Base-by-base conservation (phyloP, 83 land plant species). In the Isoetes engelmannii region DNA sequence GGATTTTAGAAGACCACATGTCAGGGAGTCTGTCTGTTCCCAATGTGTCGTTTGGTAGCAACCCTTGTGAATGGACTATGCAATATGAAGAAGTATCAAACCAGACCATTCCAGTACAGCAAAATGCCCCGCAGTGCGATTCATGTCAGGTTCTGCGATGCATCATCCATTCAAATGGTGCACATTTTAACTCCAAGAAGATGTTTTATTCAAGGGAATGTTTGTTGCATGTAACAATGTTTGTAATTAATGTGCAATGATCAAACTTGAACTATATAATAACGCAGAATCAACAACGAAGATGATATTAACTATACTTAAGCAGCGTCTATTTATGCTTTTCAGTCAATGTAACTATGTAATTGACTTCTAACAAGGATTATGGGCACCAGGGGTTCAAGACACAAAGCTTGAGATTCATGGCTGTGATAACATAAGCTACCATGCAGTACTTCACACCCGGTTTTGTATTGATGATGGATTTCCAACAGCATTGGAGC, bases 331-430 rank as follows among this genome's bases (percentile, higher is more conserved):
- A 51, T 55, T 5, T 48, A 60, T 6, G 68, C 5, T 28, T 18
- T 18, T 44, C 6, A 17, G 48, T 13, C 15, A n/a, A 21, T 17
- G 49, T 18, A 44, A 70, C 8, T 19, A 15, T 72, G 41, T 64
- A 3, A 17, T 62, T 41, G 17, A 21, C 4, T 8, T 45, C 4
- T 77, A 13, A 62, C 45, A 48, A 59, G 62, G 20, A 18, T 59
- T 59, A 19, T 59, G 1, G 20, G 20, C 62, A 18, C 62, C 79
- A 82, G 84, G 84, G 48, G 75, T 82, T 58, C 84, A 82, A 72
- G 84, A 82, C 73, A 82, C 84, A 75, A 82, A 82, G 66, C 79
- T 82, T 54, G 84, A 82, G 73, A 82, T 82, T 50, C 84, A 82
- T 75, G 84, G 84, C 20, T 76, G 79, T 45, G 79, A 82, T 68